Percentiles rank a stretch among this genome's conserved stretches.
Evolutionary conservation across 2,329 filamentous ascomycete species (phyloP).

Genomic region (Exophiala lecanii-corni): DNA sequence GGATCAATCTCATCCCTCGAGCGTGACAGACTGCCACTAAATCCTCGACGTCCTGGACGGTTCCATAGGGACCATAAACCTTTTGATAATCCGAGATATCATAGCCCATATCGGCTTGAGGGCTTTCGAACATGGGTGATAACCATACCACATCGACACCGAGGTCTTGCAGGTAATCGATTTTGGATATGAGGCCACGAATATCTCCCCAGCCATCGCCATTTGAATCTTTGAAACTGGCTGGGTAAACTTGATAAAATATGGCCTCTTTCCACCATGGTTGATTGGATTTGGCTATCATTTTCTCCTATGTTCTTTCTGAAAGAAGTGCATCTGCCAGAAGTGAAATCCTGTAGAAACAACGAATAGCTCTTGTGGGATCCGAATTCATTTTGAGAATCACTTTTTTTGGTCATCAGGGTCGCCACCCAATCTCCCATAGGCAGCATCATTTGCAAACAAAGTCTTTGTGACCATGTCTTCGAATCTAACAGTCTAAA

Average conservation of each 20-base stretch:
- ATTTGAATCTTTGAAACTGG: slow-evolving; percentile 31
- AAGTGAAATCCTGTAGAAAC: no score
- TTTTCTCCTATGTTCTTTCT: no score
- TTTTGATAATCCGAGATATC: slow-evolving; percentile 64
- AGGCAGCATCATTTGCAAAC: no score
- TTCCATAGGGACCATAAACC: slow-evolving; percentile 62
- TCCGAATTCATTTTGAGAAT: no score
- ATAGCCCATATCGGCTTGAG: slow-evolving; percentile 64
- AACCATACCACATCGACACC: slow-evolving; percentile 32
- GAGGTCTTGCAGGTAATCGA: slow-evolving; percentile 29
- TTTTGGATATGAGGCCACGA: slow-evolving; percentile 26
- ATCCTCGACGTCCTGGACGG: slow-evolving; percentile 58
- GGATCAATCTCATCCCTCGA: slow-evolving; percentile 63
- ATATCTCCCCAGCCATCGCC: slow-evolving; percentile 31
- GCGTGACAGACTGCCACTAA: slow-evolving; percentile 57
- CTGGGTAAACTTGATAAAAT: slow-evolving; percentile 30
- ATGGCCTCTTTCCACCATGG: slow-evolving; percentile 39
- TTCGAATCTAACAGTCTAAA: no score
- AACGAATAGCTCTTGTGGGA: no score
- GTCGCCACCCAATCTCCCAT: no score
- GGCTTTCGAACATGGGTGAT: slow-evolving; percentile 57
- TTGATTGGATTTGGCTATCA: slow-evolving; percentile 2
- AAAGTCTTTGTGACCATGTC: no score
- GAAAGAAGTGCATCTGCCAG: no score
- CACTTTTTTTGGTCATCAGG: no score